Base-by-base conservation (phyloP, 768 basidiomycete species). In the Hemileccinum impolitum region DNA sequence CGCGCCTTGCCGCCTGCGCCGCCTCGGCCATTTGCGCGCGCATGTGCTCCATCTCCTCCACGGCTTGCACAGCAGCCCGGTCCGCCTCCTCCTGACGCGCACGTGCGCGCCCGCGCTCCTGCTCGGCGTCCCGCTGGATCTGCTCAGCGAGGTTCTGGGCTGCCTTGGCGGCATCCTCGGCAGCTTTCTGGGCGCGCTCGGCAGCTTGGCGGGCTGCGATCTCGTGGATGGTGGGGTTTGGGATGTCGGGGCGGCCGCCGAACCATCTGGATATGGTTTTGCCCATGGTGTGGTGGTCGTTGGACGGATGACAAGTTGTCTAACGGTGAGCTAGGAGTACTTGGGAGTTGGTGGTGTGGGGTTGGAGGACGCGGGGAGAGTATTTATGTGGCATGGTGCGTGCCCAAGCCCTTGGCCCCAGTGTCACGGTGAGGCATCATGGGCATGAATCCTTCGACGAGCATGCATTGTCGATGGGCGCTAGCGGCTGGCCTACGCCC, bases 11-110 rank as follows among this genome's bases (percentile, higher is more conserved):
- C 15, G 41, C 40, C 3, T 9, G 28, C 0, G 44, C 49, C 0
- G 50, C 48, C 18, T 56, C 59, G 2, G 31, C 45, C 51, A 64
- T 58, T 37, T 50, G 52, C 18, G 1, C 14, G 49, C 6, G 51
- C 58, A 62, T 47, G 25, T 18, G 41, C 19, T 39, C 38, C 0
- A 17, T 39, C 37, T 57, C 51, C 25, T 44, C 56, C 4, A 38
- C 39, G 1, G 54, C 57, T 2, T 7, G 17, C 10, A 42, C 39
- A 0, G 53, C 48, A 0, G 52, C 50, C 21, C 12, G 9, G 14
- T 51, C 49, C 0, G 60, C 61, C 6, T 49, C 43, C 7, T 50
- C 50, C 44, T 59, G 62, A 11, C 49, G 37, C 6, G 1, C 23
- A 3, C 10, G 37, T 0, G 53, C 57, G 5, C 23, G 18, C 41